phyloP scores from a whole-genome alignment of 495 filamentous ascomycete genomes.

The Penicillium crystallinum region DNA sequence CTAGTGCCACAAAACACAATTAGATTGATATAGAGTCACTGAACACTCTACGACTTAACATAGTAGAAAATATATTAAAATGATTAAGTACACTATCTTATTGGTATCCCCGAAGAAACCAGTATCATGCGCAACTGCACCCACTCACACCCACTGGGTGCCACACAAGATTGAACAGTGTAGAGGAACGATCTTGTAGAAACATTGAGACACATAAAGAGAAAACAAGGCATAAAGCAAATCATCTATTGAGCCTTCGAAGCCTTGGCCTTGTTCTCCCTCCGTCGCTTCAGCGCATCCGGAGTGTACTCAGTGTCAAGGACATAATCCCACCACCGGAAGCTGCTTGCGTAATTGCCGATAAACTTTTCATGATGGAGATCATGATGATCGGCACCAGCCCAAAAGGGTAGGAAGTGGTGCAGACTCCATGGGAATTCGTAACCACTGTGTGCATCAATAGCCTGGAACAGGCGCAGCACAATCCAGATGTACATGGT shows the following conservation, averaged over 20 bases:
- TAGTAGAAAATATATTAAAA: too few relatives aligned
- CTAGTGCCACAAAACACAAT: too few relatives aligned
- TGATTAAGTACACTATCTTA: too few relatives aligned
- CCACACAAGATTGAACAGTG: too few relatives aligned
- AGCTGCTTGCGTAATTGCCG: conserved; percentile 95
- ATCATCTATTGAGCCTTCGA: conserved; percentile 41
- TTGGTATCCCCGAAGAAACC: too few relatives aligned
- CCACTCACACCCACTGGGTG: too few relatives aligned
- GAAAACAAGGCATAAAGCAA: not conserved
- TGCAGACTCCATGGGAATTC: conserved; percentile 97
- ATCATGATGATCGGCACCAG: conserved; percentile 94
- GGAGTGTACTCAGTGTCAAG: conserved; percentile 90
- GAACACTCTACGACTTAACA: too few relatives aligned
- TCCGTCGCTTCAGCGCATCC: conserved; percentile 76
- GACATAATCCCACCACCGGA: conserved; percentile 97
- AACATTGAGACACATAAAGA: too few relatives aligned
- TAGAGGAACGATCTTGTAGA: too few relatives aligned
- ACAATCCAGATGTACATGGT: conserved; percentile 99
- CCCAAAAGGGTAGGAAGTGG: conserved; percentile 97
- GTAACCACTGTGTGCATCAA: conserved; percentile 95
- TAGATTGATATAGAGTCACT: too few relatives aligned
- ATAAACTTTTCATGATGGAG: conserved; percentile 96
- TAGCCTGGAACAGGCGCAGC: conserved; percentile 90
- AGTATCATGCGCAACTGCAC: too few relatives aligned
- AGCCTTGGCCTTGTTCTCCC: conserved; percentile 68